Conservation (phyloP, 331 rosid species). For the Prunus yedoensis region DNA sequence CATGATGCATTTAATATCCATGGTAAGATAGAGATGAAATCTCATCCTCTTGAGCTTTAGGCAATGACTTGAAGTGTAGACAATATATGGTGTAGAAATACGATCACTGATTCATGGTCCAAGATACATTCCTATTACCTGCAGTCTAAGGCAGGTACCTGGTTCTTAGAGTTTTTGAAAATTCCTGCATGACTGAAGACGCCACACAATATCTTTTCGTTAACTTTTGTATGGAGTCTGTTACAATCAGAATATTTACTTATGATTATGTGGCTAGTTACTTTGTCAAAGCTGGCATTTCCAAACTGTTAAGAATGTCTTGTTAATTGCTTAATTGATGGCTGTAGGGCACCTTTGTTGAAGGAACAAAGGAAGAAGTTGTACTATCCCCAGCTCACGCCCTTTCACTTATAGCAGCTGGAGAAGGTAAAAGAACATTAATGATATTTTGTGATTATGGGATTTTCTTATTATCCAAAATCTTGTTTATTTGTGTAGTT, state of each 20-base stretch:
- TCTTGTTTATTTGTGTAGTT: not conserved
- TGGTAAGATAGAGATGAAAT: conserved; percentile 21
- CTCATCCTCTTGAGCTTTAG: conserved; percentile 11
- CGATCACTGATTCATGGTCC: too few species aligned
- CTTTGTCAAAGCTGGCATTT: not conserved
- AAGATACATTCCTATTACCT: not conserved
- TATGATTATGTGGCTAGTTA: not conserved
- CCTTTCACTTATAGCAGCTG: conserved; percentile 96
- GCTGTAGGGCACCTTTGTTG: conserved; percentile 87
- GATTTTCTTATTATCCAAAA: not conserved
- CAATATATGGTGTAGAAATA: too few species aligned
- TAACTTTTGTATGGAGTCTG: not conserved
- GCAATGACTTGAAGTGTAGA: conserved; percentile 12
- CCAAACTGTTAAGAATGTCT: conserved; percentile 14
- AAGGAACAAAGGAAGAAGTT: conserved; percentile 98
- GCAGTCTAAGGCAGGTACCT: not conserved
- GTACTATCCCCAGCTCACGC: conserved; percentile 99
- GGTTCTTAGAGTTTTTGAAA: not conserved
- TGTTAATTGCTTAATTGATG: conserved; percentile 31
- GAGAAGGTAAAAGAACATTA: conserved; percentile 72
- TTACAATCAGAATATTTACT: not conserved
- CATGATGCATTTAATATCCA: conserved; percentile 11
- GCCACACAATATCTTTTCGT: not conserved
- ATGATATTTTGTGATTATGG: conserved; percentile 9
- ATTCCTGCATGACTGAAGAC: not conserved